Base-by-base conservation (phyloP, 176 grass and related monocot genomes). In the Musa troglodytarum region DNA sequence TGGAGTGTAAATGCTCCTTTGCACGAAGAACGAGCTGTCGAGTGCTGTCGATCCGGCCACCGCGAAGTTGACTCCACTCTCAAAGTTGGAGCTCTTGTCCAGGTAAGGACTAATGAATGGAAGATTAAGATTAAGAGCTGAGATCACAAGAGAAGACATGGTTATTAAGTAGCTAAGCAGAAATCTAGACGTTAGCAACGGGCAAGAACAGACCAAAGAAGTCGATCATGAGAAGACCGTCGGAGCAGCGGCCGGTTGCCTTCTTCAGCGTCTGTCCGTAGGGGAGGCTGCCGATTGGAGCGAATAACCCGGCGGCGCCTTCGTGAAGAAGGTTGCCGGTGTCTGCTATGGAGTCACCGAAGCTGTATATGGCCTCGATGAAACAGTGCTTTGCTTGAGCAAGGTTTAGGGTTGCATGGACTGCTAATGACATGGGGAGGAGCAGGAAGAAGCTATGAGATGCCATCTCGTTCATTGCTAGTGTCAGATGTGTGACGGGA, bases 191-290 rank as follows among this genome's bases (percentile, higher is more conserved):
- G 26, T 24, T 12, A 56, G 26, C 65, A 73, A 16, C 13, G 63
- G 50, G 51, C n/a, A 10, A 67, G 53, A 62, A 77, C 64, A 49
- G 62, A 97, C 94, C 94, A 5, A 97, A 81, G 85, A 88, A 97
- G 75, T 97, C 94, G 43, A 97, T 87, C 85, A 97, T 89, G 77
- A 97, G 90, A 77, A 97, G 89, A 63, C 94, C 94, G 13, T 97
- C 94, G 68, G 94, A 97, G 83, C 94, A 97, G 9, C 94, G 94
- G 28, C 94, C 94, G 19, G 94, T 97, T 17, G 94, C 62, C 49
- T 85, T 85, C 8, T 71, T 68, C 54, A 85, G 68, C 0, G 94
- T 90, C 86, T 93, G 16, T 11, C 90, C 94, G 81, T 93, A 93
- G 1, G 94, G 94, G 76, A 81, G 85, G 82, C 75, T 87, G 69